Conservation (phyloP, 257 asterid species). For the Ilex asprella region DNA sequence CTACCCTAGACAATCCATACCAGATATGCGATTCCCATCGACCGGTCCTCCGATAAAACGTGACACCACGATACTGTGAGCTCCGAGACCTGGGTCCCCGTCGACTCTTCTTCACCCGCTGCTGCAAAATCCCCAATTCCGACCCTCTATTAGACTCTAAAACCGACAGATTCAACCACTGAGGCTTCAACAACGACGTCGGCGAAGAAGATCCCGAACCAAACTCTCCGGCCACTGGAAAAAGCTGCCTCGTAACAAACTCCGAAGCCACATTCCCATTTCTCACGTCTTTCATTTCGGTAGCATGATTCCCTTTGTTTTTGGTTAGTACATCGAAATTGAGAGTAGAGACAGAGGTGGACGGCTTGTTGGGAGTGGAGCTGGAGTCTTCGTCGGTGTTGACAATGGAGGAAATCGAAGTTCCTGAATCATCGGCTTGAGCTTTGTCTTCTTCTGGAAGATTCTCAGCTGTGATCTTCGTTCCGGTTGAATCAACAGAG, state of each 20-base stretch:
- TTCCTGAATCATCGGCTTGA: conserved; percentile 40
- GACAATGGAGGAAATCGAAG: conserved; percentile 38
- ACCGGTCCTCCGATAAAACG: conserved; percentile 92
- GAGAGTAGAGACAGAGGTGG: conserved; percentile 38
- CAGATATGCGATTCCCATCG: conserved; percentile 99
- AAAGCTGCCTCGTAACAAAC: conserved; percentile 47
- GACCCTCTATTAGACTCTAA: conserved; percentile 33
- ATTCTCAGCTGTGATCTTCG: conserved; percentile 19
- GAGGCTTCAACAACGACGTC: conserved; percentile 6
- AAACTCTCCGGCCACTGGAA: conserved; percentile 30
- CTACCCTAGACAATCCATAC: conserved; percentile 18
- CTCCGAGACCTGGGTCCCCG: conserved; percentile 97
- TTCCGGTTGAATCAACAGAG: conserved; percentile 31
- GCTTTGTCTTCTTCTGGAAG: background rate
- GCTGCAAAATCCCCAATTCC: conserved; percentile 25
- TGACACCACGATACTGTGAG: conserved; percentile 96
- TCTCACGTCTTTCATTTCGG: conserved; percentile 34
- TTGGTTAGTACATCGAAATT: conserved; percentile 57
- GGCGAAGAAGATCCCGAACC: conserved; percentile 15
- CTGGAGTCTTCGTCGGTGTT: conserved; percentile 51
- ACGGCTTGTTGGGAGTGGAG: conserved; percentile 18
- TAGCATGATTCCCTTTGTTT: conserved; percentile 4
- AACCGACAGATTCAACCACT: conserved; percentile 64
- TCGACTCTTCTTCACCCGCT: conserved; percentile 70
- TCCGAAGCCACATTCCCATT: conserved; percentile 8